Evolutionary conservation across 805 yeast species (phyloP).

Genomic region (Candida peoriensis): DNA sequence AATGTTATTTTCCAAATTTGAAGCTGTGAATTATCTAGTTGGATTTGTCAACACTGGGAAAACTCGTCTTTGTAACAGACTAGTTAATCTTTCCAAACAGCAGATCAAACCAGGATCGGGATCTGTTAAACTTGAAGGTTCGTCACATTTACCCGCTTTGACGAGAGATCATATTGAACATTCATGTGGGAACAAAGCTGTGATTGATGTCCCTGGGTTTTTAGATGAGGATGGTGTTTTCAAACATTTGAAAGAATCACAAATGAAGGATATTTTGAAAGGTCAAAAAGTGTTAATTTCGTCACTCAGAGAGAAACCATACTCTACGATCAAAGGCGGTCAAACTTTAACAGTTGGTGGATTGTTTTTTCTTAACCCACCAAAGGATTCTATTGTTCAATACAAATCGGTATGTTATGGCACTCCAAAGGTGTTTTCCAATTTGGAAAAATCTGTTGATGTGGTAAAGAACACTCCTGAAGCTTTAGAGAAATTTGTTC

Average conservation of each 20-base stretch:
- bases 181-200: constrained; percentile 26
- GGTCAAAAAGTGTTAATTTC: constrained; percentile 27
- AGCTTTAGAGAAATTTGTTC: constrained; percentile 22
- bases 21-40: constrained; percentile 41
- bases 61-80: constrained; percentile 49
- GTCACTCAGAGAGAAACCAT: constrained; percentile 26
- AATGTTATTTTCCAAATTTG: constrained; percentile 33
- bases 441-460: constrained; percentile 29
- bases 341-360: constrained; percentile 57
- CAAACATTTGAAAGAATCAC: constrained; percentile 22
- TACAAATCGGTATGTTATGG: constrained; percentile 39
- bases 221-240: constrained; percentile 22
- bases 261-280: constrained; percentile 26
- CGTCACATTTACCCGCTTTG: constrained; percentile 58
- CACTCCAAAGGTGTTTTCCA: constrained; percentile 24
- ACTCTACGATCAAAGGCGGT: constrained; percentile 36
- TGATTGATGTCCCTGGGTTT: constrained; percentile 39
- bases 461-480: constrained; percentile 23
- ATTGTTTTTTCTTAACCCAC: constrained; percentile 50
- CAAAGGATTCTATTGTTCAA: constrained; percentile 43
- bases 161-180: constrained; percentile 51
- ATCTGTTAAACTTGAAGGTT: constrained; percentile 26
- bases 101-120: constrained; percentile 5
- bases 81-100: constrained; percentile 29
- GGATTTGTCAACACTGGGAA: constrained; percentile 73